phyloP scores from a whole-genome alignment of 192 early-diverging fungal species.

The Gamsiella multidivaricata region DNA sequence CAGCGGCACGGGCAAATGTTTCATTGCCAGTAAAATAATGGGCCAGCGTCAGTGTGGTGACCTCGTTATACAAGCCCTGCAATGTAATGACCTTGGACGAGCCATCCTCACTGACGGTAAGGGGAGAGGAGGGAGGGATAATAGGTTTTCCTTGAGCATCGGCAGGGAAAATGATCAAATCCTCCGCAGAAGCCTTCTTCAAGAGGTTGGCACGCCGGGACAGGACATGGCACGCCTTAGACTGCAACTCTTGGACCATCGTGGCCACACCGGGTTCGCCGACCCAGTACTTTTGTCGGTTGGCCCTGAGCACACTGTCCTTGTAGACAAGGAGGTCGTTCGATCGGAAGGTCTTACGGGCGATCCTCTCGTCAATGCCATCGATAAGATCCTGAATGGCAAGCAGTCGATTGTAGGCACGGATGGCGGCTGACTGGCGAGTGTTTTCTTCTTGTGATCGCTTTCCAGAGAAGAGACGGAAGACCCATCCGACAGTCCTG shows the following conservation, averaged over 20 bases:
- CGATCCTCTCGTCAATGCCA: conserved; percentile 67
- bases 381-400: conserved; percentile 71
- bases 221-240: conserved; percentile 37
- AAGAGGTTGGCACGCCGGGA: conserved; percentile 19
- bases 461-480: conserved; percentile 69
- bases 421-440: conserved; percentile 64
- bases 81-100: conserved; percentile 41
- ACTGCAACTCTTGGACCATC: conserved; percentile 55
- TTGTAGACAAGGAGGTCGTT: conserved; percentile 63
- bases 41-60: conserved; percentile 64
- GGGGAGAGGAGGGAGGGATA: conserved; percentile 14
- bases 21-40: conserved; percentile 65
- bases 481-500: conserved; percentile 69
- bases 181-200: conserved; percentile 46
- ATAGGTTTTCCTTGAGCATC: conserved; percentile 30
- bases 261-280: conserved; percentile 56
- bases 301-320: conserved; percentile 57
- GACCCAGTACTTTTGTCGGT: conserved; percentile 65
- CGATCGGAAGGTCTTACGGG: conserved; percentile 59
- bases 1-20: conserved; percentile 62
- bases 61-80: conserved; percentile 59
- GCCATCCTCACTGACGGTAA: conserved; percentile 20
- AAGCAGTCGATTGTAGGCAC: conserved; percentile 70
- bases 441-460: conserved; percentile 69
- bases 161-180: conserved; percentile 35